phyloP scores from a whole-genome alignment of 139 green algal species.

The Chlorella sp. region DNA sequence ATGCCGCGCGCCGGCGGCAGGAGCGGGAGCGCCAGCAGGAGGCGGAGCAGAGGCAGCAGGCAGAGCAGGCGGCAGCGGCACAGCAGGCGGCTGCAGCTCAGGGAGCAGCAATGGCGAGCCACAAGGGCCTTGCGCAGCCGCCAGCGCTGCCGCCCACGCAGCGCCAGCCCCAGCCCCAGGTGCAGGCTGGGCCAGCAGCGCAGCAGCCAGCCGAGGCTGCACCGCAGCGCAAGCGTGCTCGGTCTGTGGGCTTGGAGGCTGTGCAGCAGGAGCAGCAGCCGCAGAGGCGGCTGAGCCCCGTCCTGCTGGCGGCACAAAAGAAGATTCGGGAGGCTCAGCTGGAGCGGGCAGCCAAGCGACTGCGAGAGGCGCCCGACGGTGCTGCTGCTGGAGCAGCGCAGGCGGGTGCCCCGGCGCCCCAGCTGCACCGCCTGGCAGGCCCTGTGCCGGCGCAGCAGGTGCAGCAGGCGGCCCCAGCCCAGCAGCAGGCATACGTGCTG shows the following conservation, averaged over 20 bases:
- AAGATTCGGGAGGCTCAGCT: constrained; percentile 16
- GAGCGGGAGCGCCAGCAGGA: not conserved
- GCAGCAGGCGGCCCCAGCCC: no score
- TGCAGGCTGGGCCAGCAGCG: no score
- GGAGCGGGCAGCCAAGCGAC: not conserved
- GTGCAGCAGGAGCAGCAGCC: not conserved
- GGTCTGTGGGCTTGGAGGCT: not conserved
- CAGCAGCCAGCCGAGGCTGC: not conserved
- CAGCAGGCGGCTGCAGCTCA: no score
- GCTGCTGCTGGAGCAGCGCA: not conserved
- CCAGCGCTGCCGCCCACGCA: no score
- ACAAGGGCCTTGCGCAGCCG: no score
- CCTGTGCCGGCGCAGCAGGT: no score
- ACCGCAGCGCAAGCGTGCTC: not conserved
- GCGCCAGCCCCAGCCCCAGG: no score
- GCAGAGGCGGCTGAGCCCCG: not conserved
- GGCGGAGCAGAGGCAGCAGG: not conserved
- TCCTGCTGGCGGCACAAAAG: constrained; percentile 3
- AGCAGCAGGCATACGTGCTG: no score
- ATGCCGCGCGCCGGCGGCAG: not conserved
- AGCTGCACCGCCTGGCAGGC: no score
- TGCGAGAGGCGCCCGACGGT: not conserved
- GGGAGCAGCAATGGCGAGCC: no score
- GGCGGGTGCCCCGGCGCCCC: no score
- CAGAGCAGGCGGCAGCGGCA: not conserved